Evolutionary conservation across 2,329 filamentous ascomycete species (phyloP), one percentile per base, ranked within the genome.

Genomic region (Neonectria punicea): DNA sequence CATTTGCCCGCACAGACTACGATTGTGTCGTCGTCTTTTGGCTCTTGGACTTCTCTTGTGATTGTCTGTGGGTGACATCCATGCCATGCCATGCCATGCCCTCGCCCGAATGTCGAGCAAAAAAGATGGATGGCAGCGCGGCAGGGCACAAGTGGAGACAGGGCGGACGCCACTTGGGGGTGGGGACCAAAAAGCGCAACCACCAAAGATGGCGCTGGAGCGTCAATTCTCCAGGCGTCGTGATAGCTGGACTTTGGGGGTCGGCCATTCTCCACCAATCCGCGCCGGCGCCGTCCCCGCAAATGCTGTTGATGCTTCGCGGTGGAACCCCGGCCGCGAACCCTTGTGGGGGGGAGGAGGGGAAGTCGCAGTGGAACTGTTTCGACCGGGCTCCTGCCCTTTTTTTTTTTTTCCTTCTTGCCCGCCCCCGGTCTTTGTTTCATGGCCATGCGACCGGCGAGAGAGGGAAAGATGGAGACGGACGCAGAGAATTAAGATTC

Each of bases 211-310:
- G 66, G 62, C 61, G 64, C 63, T 70, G 72, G 72, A 69, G 56
- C 55, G 67, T 60, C 60, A 63, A 74, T 74, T 74, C 72, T 74
- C 72, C 72, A 72, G 46, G 36, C 34, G 30, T n/a, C 60, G 53
- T 70, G 62, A 74, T 74, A 73, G 69, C 69, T 58, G 72, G 70
- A 65, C 57, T 51, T 66, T 22, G 20, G 49, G 41, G 7, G 5
- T 11, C 6, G 10, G 1, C 8, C 14, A 67, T 70, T 70, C 61
- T 74, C 72, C 72, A 47, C 72, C 72, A 74, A 74, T 74, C 44
- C 50, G 2, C 7, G 1, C 28, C 36, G 5, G 16, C 2, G 16
- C 9, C 13, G 41, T 68, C 65, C 65, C 72, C 71, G 64, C 64
- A 73, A 49, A 61, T 66, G 63, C 53, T 51, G 61, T 46, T 58